Conservation (phyloP, 768 basidiomycete genomes). For the Lactifluus pinguis region DNA sequence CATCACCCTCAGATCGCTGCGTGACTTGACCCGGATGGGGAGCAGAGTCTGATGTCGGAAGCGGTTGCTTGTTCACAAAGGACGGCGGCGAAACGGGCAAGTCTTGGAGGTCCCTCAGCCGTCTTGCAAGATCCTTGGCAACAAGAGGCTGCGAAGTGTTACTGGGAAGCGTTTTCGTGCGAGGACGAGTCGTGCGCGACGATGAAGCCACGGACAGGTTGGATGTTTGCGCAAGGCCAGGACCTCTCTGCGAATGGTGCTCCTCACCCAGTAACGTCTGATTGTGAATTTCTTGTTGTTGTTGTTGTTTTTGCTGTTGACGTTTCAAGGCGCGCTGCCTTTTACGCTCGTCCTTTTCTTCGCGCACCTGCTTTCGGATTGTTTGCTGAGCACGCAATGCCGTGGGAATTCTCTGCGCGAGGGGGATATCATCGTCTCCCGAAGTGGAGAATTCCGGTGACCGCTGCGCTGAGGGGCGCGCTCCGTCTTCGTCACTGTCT, state of each 20-base stretch:
- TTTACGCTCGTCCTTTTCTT: slow-evolving; percentile 54
- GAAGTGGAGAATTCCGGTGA: slow-evolving; percentile 3
- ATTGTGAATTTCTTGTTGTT: background rate
- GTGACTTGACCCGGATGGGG: slow-evolving; percentile 4
- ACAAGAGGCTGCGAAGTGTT: slow-evolving; percentile 8
- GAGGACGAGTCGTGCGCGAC: slow-evolving; percentile 2
- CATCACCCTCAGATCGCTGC: slow-evolving; percentile 22
- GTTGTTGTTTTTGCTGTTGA: slow-evolving; percentile 9
- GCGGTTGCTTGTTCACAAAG: background rate
- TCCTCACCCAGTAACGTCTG: background rate
- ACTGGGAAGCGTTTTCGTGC: slow-evolving; percentile 17
- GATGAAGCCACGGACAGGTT: background rate
- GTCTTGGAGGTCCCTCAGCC: slow-evolving; percentile 13
- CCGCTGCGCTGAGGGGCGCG: background rate
- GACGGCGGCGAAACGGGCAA: background rate
- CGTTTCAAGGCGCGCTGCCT: slow-evolving; percentile 23
- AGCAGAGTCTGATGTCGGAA: background rate
- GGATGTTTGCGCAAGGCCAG: background rate
- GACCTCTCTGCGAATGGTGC: background rate
- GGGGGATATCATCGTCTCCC: slow-evolving; percentile 66
- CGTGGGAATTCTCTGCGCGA: slow-evolving; percentile 75
- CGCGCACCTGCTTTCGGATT: slow-evolving; percentile 61
- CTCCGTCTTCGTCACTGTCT: slow-evolving; percentile 35
- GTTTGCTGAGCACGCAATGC: slow-evolving; percentile 77
- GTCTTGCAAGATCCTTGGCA: slow-evolving; percentile 17